These are phyloP conservation scores for Xylariaceae sp. DNA, from an alignment of 2,329 filamentous ascomycete genomes.

Conservation along the genomic window DNA sequence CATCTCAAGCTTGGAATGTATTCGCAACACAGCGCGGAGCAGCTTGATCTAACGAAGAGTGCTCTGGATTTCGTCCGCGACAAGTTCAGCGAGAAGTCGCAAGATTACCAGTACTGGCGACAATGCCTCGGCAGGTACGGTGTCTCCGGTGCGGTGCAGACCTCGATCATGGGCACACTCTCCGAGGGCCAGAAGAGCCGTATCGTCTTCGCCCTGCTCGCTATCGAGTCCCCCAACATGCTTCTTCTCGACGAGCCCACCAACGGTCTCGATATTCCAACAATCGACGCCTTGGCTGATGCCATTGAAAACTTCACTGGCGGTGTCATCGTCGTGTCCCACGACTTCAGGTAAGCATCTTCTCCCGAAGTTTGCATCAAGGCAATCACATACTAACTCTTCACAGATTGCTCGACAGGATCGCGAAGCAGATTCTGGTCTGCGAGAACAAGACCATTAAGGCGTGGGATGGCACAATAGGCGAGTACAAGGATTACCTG, in stretches of 20 bases:
- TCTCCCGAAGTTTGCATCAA: background rate
- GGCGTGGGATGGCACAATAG: slow-evolving; percentile 83
- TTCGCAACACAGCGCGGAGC: slow-evolving; percentile 96
- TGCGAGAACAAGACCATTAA: slow-evolving; percentile 96
- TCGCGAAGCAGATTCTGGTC: slow-evolving; percentile 98
- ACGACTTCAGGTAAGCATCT: slow-evolving; percentile 86
- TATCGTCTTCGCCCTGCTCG: slow-evolving; percentile 94
- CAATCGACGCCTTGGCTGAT: slow-evolving; percentile 94
- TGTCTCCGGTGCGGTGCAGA: slow-evolving; percentile 88
- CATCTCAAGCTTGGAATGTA: slow-evolving; percentile 98
- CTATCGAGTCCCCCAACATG: slow-evolving; percentile 97
- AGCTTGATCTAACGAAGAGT: slow-evolving; percentile 97
- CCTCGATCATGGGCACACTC: slow-evolving; percentile 93
- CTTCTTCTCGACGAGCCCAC: slow-evolving; percentile 95
- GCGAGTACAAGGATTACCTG: slow-evolving; percentile 96
- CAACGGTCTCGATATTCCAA: slow-evolving; percentile 98
- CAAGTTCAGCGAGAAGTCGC: slow-evolving; percentile 82
- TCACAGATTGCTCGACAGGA: slow-evolving; percentile 88
- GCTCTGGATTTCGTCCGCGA: slow-evolving; percentile 96
- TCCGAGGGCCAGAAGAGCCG: slow-evolving; percentile 97
- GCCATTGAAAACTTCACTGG: slow-evolving; percentile 95
- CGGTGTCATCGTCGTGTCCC: slow-evolving; percentile 95
- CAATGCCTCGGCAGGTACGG: slow-evolving; percentile 96
- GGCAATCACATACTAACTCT: slow-evolving; percentile 21
- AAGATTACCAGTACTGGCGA: slow-evolving; percentile 99